phyloP scores from a whole-genome alignment of 2,329 filamentous ascomycete genomes.

The Macrophomina tecta region DNA sequence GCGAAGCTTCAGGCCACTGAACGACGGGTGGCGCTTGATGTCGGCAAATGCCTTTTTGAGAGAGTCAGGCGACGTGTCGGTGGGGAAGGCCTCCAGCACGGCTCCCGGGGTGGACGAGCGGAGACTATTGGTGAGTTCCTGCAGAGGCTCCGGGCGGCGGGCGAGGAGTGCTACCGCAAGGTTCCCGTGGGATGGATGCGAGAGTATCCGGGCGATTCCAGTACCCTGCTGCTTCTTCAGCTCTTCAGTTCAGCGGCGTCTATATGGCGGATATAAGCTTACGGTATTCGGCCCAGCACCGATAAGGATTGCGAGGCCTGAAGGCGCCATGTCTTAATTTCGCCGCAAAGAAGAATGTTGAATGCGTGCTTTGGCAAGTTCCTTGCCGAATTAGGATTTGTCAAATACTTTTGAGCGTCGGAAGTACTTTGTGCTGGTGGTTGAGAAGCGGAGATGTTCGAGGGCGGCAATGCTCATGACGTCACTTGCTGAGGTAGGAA shows the following conservation, averaged over 20 bases:
- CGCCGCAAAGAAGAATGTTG: neutral
- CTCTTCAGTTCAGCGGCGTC: neutral
- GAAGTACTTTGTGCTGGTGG: too few species aligned
- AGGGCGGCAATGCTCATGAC: constrained; percentile 10
- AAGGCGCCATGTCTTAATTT: constrained; percentile 2
- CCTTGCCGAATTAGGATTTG: neutral
- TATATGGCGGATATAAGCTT: neutral
- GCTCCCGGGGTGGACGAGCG: constrained; percentile 50
- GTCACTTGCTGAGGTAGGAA: constrained; percentile 1
- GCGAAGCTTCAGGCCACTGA: constrained; percentile 53
- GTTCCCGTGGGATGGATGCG: constrained; percentile 58
- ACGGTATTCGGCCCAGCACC: constrained; percentile 43
- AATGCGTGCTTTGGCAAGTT: neutral
- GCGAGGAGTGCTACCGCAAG: constrained; percentile 62
- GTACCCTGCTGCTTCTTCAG: constrained; percentile 48
- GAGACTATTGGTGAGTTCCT: constrained; percentile 51
- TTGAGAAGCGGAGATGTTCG: neutral
- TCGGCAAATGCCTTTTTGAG: constrained; percentile 57
- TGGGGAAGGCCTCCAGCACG: constrained; percentile 59
- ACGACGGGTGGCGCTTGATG: constrained; percentile 56
- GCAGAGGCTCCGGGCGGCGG: constrained; percentile 54
- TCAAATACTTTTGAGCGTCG: neutral
- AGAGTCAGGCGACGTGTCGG: constrained; percentile 55
- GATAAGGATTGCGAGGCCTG: constrained; percentile 41
- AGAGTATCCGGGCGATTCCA: constrained; percentile 63